Conservation (phyloP, 1,284 basidiomycete species). For the Thelephora terrestris region DNA sequence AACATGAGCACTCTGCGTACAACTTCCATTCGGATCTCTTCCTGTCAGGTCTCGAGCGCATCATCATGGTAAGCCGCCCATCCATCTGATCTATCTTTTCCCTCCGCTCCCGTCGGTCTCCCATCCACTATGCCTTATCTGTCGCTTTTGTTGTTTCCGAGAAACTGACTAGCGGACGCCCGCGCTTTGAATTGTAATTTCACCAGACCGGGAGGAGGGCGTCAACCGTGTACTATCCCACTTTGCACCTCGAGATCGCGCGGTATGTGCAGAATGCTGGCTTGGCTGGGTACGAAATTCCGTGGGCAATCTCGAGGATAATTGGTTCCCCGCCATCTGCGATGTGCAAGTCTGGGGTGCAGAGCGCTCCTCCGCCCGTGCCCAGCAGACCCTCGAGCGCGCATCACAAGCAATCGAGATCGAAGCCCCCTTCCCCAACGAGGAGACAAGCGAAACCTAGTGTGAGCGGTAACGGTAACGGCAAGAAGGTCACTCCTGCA, state of each 20-base stretch:
- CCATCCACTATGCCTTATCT: not conserved
- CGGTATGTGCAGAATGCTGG: slow-evolving; percentile 66
- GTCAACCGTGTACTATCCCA: slow-evolving; percentile 86
- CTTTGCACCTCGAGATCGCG: slow-evolving; percentile 83
- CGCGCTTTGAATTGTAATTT: not conserved
- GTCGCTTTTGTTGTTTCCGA: too few relatives aligned
- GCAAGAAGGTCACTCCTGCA: not conserved
- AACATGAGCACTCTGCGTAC: slow-evolving; percentile 65
- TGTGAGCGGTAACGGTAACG: not conserved
- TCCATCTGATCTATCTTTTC: not conserved
- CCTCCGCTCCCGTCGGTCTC: not conserved
- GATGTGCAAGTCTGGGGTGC: slow-evolving; percentile 32
- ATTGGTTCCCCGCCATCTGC: slow-evolving; percentile 57
- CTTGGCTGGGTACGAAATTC: slow-evolving; percentile 60
- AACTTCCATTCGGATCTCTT: slow-evolving; percentile 80
- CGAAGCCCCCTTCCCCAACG: not conserved
- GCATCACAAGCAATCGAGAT: not conserved
- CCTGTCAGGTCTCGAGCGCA: slow-evolving; percentile 78
- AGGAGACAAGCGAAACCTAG: not conserved
- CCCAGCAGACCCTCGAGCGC: not conserved
- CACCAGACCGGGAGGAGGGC: slow-evolving; percentile 83
- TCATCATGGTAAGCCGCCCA: slow-evolving; percentile 47
- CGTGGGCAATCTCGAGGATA: slow-evolving; percentile 63
- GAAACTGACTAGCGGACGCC: not conserved
- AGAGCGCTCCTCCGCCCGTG: not conserved